Evolutionary conservation across 2,329 filamentous ascomycete species (phyloP), one percentile per base, ranked within the genome.

Genomic region (Coleophoma crateriformis): DNA sequence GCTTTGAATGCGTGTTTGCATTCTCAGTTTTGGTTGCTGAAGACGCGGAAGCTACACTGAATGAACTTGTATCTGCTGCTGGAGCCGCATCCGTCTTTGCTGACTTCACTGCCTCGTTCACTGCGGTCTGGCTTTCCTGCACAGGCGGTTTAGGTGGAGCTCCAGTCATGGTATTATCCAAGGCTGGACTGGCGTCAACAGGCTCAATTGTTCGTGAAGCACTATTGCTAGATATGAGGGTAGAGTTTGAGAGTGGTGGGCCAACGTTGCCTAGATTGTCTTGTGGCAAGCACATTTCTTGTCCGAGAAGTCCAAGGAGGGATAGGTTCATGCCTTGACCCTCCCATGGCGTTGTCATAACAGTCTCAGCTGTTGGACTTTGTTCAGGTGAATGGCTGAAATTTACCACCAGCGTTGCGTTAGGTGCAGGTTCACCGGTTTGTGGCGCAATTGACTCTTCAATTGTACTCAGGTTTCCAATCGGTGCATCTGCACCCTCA

Each of bases 401-500:
- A 37, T 51, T 39, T 12, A 40, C 15, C n/a, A 43, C 12, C 20
- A 39, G 38, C 35, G 41, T 48, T 17, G 32, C 20, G 34, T 20
- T 19, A 8, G 13, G 15, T 13, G 37, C n/a, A 3, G 27, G 13
- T 12, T 44, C 12, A 5, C 33, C 27, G 2, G n/a, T 11, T 35
- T 39, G 39, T 13, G 49, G 4, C 6, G 32, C 10, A 17, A 50
- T 40, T 35, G 54, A 52, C 32, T 55, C 56, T 14, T 55, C 47
- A 17, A 55, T 52, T 42, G 63, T 55, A 39, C 54, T 47, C 4
- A 56, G 57, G 45, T 69, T 64, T n/a, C 67, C 63, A 3, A 62
- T 56, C 27, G 59, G 60, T 49, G 72, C 67, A 22, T 63, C 52
- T 43, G 59, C 58, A 52, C 64, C 51, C 55, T 64, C 49, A 34